Evolutionary conservation across 495 filamentous ascomycete genomes (phyloP).

Genomic region (Xylaria palmicola): DNA sequence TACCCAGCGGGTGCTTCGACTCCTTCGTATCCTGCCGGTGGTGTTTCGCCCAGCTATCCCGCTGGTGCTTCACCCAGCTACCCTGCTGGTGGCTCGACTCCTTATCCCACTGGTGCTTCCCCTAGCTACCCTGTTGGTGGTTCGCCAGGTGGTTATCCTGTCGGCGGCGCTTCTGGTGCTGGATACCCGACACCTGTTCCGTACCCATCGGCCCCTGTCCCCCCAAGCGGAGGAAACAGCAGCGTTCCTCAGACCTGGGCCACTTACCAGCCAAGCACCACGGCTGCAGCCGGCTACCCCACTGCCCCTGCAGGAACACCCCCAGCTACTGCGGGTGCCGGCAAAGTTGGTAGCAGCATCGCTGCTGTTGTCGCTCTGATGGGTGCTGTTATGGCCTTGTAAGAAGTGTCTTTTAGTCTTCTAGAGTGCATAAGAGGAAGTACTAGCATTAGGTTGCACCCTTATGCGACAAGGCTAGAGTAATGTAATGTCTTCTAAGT

Average conservation of each 20-base stretch:
- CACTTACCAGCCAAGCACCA: slow-evolving; percentile 22
- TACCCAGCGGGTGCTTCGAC: slow-evolving; percentile 11
- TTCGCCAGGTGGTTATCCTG: too few species aligned
- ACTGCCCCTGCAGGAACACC: slow-evolving; percentile 18
- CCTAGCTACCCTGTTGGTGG: slow-evolving; percentile 3
- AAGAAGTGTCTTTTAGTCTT: not conserved
- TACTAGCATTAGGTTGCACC: not conserved
- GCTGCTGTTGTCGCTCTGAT: slow-evolving; percentile 24
- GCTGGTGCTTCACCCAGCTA: slow-evolving; percentile 11
- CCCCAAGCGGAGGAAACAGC: slow-evolving; percentile 14
- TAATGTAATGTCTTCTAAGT: slow-evolving; percentile 8
- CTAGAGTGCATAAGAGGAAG: not conserved
- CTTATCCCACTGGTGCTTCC: slow-evolving; percentile 1
- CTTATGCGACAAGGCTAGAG: not conserved
- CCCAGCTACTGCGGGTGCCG: slow-evolving; percentile 26
- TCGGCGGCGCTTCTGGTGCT: too few species aligned
- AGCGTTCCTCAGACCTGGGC: slow-evolving; percentile 15
- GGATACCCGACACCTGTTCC: slow-evolving; percentile 15
- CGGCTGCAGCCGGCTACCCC: slow-evolving; percentile 16
- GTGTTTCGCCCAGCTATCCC: slow-evolving; percentile 9
- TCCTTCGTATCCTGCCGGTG: slow-evolving; percentile 4
- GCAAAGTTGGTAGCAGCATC: slow-evolving; percentile 27
- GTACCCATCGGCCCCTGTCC: slow-evolving; percentile 17
- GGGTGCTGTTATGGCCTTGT: slow-evolving; percentile 25
- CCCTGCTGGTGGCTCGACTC: slow-evolving; percentile 12